Evolutionary conservation across 148 eudicot species (phyloP).

Genomic region (Dianthus caryophyllus): DNA sequence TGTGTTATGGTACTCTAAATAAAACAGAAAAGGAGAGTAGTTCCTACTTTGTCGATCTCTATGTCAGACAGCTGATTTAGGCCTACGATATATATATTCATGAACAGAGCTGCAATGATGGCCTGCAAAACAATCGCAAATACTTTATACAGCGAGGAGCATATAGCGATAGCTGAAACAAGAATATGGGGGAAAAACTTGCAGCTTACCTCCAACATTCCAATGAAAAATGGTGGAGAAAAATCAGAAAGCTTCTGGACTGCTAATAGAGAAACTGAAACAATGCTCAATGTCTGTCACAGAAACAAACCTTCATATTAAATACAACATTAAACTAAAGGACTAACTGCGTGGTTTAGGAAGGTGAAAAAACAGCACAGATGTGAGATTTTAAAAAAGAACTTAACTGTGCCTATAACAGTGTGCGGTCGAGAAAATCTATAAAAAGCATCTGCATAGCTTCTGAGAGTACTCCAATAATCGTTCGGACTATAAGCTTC

Average conservation of each 20-base stretch:
- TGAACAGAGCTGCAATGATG: constrained; percentile 81
- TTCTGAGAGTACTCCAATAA: constrained; percentile 37
- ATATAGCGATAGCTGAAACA: not conserved
- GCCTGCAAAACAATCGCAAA: constrained; percentile 56
- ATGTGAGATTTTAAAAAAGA: not conserved
- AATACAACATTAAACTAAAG: not conserved
- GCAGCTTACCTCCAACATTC: constrained; percentile 67
- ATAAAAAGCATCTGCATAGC: constrained; percentile 69
- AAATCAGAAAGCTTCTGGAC: constrained; percentile 77
- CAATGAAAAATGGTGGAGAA: constrained; percentile 69
- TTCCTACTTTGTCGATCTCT: constrained; percentile 89
- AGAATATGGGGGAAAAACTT: not conserved
- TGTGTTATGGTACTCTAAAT: not conserved
- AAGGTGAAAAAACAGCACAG: not conserved
- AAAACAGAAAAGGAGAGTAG: not conserved
- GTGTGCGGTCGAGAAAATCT: constrained; percentile 96
- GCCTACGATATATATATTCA: constrained; percentile 96
- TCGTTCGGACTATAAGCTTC: constrained; percentile 38
- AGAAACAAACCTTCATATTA: not conserved
- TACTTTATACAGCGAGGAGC: not conserved
- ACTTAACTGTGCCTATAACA: constrained; percentile 89
- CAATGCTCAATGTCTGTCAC: constrained; percentile 90
- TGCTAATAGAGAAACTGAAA: constrained; percentile 97
- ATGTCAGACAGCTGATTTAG: constrained; percentile 88
- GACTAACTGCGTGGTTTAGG: not conserved